A percentile compares a stretch with the other conserved stretches of the same genome.
Conservation (phyloP, 768 basidiomycete species). For the Auricularia sp. region DNA sequence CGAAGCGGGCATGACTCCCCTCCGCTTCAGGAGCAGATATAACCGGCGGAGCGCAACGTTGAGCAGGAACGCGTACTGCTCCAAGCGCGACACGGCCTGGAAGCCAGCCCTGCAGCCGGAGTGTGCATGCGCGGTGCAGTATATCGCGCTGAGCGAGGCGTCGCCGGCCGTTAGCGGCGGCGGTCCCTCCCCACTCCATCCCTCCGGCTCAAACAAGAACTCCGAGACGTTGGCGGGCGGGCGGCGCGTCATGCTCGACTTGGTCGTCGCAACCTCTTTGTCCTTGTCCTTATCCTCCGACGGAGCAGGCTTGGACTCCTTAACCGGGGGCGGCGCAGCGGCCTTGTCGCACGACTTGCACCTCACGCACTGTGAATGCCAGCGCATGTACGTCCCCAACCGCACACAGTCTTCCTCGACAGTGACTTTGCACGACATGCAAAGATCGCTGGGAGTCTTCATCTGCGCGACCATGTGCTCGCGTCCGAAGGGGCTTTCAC, state of each 20-base stretch:
- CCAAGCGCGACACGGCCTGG: slow-evolving; percentile 83
- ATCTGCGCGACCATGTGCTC: slow-evolving; percentile 1
- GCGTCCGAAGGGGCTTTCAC: slow-evolving; percentile 62
- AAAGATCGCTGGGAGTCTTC: slow-evolving; percentile 71
- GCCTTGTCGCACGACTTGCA: slow-evolving; percentile 71
- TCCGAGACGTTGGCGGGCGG: neutral
- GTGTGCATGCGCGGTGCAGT: slow-evolving; percentile 71
- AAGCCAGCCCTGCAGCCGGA: slow-evolving; percentile 63
- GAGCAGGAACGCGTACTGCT: slow-evolving; percentile 94
- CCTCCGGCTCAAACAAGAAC: neutral
- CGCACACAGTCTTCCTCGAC: slow-evolving; percentile 97
- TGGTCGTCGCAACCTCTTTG: slow-evolving; percentile 38
- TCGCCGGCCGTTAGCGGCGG: slow-evolving; percentile 17
- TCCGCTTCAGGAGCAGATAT: slow-evolving; percentile 76
- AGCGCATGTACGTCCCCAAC: slow-evolving; percentile 89
- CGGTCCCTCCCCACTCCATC: slow-evolving; percentile 46
- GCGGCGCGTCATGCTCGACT: slow-evolving; percentile 47
- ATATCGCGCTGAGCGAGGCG: slow-evolving; percentile 32
- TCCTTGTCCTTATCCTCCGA: slow-evolving; percentile 42
- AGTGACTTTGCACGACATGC: slow-evolving; percentile 76
- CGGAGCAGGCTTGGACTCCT: slow-evolving; percentile 10
- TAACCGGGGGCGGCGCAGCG: slow-evolving; percentile 42
- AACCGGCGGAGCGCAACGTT: slow-evolving; percentile 90
- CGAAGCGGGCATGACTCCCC: slow-evolving; percentile 79
- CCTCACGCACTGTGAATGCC: slow-evolving; percentile 92